phyloP scores from a whole-genome alignment of 129 eudicot genomes.

The Pseudognaphalium luteoalbum region DNA sequence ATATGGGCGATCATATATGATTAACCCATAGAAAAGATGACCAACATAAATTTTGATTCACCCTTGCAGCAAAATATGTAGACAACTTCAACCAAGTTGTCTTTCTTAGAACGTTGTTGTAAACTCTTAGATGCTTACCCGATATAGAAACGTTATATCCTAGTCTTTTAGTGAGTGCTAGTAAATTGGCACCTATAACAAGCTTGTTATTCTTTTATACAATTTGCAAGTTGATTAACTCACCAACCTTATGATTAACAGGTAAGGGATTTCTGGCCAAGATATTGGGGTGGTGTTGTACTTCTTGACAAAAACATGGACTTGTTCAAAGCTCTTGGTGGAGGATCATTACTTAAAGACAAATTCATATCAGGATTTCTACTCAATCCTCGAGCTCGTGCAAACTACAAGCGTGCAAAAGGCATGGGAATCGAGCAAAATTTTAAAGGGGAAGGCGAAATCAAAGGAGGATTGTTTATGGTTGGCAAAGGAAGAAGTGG shows the following conservation, averaged over 20 bases:
- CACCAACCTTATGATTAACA: conserved; percentile 24
- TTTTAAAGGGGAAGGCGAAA: conserved; percentile 85
- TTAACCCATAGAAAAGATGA: too few species aligned
- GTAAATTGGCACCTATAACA: background rate
- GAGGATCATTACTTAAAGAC: conserved; percentile 75
- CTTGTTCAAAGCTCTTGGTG: conserved; percentile 81
- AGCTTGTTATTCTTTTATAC: background rate
- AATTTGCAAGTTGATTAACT: background rate
- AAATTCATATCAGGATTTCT: conserved; percentile 84
- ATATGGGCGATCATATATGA: too few species aligned
- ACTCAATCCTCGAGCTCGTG: conserved; percentile 73
- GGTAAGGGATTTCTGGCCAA: conserved; percentile 87
- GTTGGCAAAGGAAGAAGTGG: conserved; percentile 78
- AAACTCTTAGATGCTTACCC: too few species aligned
- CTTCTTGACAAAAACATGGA: conserved; percentile 69
- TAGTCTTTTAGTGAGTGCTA: background rate
- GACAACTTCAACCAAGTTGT: background rate
- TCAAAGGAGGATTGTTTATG: conserved; percentile 81
- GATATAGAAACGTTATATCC: too few species aligned
- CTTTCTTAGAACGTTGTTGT: background rate
- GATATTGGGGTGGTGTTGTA: conserved; percentile 85
- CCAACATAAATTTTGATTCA: too few species aligned
- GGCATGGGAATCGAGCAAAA: conserved; percentile 60
- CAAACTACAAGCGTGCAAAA: conserved; percentile 79
- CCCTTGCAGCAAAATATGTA: background rate